Percentiles rank a stretch among this genome's conserved stretches.
Evolutionary conservation across 208 protist genomes (phyloP).

Genomic region (Leishmania tarentolae): DNA sequence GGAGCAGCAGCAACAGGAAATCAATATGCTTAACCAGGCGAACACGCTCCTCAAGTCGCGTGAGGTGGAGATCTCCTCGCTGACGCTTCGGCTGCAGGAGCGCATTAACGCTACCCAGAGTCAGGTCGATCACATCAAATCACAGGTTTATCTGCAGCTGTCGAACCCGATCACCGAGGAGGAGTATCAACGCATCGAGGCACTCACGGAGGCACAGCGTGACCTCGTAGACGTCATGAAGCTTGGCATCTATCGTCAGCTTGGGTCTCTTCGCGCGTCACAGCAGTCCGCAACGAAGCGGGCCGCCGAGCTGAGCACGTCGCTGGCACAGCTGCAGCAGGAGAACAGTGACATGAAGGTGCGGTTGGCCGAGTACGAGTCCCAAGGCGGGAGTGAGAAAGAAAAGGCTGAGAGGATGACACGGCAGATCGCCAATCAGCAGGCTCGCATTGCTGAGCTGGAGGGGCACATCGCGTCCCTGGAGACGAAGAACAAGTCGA

Average conservation of each 20-base stretch:
- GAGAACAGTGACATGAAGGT: constrained; percentile 65
- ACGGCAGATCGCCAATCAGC: constrained; percentile 43
- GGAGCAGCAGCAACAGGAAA: constrained; percentile 73
- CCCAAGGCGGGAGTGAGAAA: constrained; percentile 38
- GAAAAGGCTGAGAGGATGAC: constrained; percentile 34
- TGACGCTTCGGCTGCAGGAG: constrained; percentile 78
- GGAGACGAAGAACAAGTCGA: constrained; percentile 50
- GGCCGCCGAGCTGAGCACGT: constrained; percentile 59
- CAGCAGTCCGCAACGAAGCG: constrained; percentile 55
- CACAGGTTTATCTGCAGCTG: constrained; percentile 71
- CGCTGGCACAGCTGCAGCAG: constrained; percentile 40
- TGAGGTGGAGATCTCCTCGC: constrained; percentile 79
- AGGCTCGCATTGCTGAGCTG: constrained; percentile 59
- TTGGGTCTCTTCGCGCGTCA: constrained; percentile 61
- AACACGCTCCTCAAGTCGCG: constrained; percentile 70
- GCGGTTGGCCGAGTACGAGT: constrained; percentile 53
- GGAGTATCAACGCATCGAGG: constrained; percentile 74
- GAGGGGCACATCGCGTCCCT: constrained; percentile 63
- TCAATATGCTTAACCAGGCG: constrained; percentile 62
- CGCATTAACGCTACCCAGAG: constrained; percentile 79
- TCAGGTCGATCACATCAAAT: constrained; percentile 85
- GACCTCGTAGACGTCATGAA: constrained; percentile 86
- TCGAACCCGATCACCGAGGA: constrained; percentile 74
- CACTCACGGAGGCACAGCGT: constrained; percentile 60
- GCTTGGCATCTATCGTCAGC: constrained; percentile 79